phyloP scores from a whole-genome alignment of 2,329 filamentous ascomycete genomes.

The Talaromyces sp. region DNA sequence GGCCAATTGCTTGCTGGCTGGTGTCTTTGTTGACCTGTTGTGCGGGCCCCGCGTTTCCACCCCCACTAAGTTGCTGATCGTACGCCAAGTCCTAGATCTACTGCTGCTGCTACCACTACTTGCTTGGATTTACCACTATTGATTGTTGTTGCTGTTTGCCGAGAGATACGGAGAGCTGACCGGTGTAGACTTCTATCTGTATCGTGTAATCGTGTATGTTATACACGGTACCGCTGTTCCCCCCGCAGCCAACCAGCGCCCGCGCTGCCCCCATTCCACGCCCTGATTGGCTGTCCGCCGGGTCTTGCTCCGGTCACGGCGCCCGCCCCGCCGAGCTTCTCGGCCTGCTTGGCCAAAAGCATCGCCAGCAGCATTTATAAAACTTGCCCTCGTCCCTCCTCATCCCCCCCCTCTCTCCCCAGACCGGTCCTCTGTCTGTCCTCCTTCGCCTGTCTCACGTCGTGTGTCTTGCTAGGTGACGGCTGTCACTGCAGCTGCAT shows the following conservation, averaged over 20 bases:
- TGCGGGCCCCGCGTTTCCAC: background rate
- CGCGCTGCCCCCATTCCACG: background rate
- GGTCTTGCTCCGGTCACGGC: constrained; percentile 13
- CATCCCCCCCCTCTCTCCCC: too few species aligned
- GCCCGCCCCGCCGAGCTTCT: constrained; percentile 11
- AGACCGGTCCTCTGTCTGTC: background rate
- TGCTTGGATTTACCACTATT: background rate
- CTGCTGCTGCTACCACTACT: background rate
- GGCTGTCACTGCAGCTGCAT: background rate
- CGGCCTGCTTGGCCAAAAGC: background rate
- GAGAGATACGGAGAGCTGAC: background rate
- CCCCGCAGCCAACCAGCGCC: background rate
- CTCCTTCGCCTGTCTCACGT: background rate
- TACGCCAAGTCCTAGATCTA: background rate
- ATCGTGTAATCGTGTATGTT: background rate
- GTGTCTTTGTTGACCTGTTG: background rate
- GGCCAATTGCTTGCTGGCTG: background rate
- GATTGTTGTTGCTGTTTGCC: background rate
- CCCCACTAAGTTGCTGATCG: background rate
- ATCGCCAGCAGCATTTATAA: background rate
- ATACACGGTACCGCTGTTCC: background rate
- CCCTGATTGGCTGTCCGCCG: background rate
- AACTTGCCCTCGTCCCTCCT: background rate
- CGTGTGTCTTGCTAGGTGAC: background rate
- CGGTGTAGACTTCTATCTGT: background rate